Base-by-base conservation (phyloP, 2,329 filamentous ascomycete species). In the Fusarium floridanum region DNA sequence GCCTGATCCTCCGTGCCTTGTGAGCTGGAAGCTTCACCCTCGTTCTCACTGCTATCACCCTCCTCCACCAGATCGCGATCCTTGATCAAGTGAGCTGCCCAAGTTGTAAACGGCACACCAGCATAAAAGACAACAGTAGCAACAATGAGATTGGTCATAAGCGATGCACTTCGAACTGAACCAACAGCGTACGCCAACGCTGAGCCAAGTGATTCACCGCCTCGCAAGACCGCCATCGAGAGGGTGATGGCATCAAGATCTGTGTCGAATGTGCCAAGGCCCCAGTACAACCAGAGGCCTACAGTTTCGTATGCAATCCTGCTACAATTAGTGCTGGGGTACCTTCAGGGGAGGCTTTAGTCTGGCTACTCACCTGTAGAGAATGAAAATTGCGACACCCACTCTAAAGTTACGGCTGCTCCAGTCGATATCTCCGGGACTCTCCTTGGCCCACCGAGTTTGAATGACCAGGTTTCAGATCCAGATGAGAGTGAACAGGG, bases 251-350 rank as follows among this genome's bases (percentile, higher is more conserved):
- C 29, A 22, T 65, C 62, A 2, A 45, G 14, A 3, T 48, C 50
- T 1, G 34, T 45, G 48, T 65, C 62, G 32, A 59, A 45, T 10
- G 53, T 65, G 4, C 37, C 62, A 3, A 60, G 53, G 7, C 29
- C 37, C 62, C 50, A 65, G 50, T 48, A 65, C 6, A 65, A 39
- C 62, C 62, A 65, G 4, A 65, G 14, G 9, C 62, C 53, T 6
- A 36, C 32, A 24, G 36, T 59, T 29, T 64, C 29, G 16, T 64
- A 64, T 4, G 29, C 53, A 11, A 57, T 57, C 17, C 53, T 57
- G 14, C 22, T 20, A 3, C 20, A 10, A 5, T 57, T 57, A 36
- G 53, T 3, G 9, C 14, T 2, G 5, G 14, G 32, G 14, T 4
- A 17, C 32, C 1, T 27, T 27, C 2, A 48, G 20, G 14, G 5